Evolutionary conservation across 1,284 basidiomycete genomes (phyloP).

Genomic region (Melampsora medusae): DNA sequence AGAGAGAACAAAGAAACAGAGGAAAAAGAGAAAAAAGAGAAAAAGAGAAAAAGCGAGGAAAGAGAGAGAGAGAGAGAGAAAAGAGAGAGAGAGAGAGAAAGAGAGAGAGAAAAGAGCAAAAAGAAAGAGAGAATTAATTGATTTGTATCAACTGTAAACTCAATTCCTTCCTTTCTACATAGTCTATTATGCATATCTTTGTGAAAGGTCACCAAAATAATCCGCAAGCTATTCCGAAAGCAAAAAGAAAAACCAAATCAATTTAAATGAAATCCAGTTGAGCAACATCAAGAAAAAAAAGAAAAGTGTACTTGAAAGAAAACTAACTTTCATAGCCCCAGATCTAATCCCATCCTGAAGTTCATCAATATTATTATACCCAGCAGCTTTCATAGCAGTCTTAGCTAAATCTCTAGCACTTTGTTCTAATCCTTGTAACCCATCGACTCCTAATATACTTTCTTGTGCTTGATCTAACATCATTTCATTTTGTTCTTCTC

Average conservation of each 20-base stretch:
- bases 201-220: slow-evolving; percentile 43
- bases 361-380: slow-evolving; percentile 87
- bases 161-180: neutral
- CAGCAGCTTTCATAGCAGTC: slow-evolving; percentile 63
- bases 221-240: slow-evolving; percentile 24
- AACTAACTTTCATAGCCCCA: slow-evolving; percentile 77
- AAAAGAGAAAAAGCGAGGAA: no score
- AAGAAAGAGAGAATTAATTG: no score
- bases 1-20: no score
- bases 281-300: neutral
- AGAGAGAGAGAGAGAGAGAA: no score
- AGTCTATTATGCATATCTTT: slow-evolving; percentile 34
- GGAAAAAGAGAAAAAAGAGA: no score
- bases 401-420: slow-evolving; percentile 77
- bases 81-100: no score
- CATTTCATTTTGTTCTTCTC: slow-evolving; percentile 74
- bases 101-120: no score
- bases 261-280: neutral
- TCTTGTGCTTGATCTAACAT: slow-evolving; percentile 56
- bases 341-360: slow-evolving; percentile 75
- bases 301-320: neutral
- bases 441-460: slow-evolving; percentile 56
- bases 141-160: no score
- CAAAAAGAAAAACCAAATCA: neutral
- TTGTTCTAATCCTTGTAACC: slow-evolving; percentile 64